A percentile compares a stretch with the other conserved stretches of the same genome.
These are phyloP conservation scores for Tetracladium setigerum DNA, from an alignment of 495 filamentous ascomycete genomes.

Conservation along the genomic window DNA sequence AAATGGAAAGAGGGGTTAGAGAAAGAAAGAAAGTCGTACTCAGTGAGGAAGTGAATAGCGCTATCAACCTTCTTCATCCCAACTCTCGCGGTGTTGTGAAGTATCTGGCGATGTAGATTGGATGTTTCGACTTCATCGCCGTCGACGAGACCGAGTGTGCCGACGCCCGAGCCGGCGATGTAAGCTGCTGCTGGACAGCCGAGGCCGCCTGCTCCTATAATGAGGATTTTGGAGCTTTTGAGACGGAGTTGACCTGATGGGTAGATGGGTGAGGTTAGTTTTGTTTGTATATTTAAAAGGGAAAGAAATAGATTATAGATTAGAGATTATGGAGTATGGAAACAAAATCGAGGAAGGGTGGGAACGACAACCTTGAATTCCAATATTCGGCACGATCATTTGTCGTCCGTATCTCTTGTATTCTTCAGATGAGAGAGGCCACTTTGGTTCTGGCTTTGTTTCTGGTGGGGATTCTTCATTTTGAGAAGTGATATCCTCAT, in stretches of 20 bases:
- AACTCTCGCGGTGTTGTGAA: slow-evolving; percentile 62
- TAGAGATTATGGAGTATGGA: background rate
- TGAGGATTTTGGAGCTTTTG: slow-evolving; percentile 59
- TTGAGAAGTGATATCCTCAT: background rate
- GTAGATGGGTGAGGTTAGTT: background rate
- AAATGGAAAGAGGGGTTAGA: too few species aligned
- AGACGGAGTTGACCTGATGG: slow-evolving; percentile 79
- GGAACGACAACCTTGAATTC: slow-evolving; percentile 55
- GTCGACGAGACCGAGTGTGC: slow-evolving; percentile 77
- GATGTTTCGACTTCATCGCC: slow-evolving; percentile 82
- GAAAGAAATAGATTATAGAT: background rate
- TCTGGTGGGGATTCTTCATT: too few species aligned
- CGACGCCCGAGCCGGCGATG: slow-evolving; percentile 79
- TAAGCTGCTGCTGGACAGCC: slow-evolving; percentile 91
- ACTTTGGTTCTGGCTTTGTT: slow-evolving; percentile 29
- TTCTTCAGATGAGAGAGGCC: slow-evolving; percentile 59
- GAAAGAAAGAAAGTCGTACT: too few species aligned
- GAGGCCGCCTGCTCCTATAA: slow-evolving; percentile 88
- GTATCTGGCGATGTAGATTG: slow-evolving; percentile 89
- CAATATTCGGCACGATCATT: slow-evolving; percentile 82
- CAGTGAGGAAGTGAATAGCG: slow-evolving; percentile 56
- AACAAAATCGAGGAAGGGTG: background rate
- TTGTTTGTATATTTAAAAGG: too few species aligned
- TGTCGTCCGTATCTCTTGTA: slow-evolving; percentile 86
- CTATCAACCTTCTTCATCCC: slow-evolving; percentile 79